Evolutionary conservation across 306 rosid species (phyloP).

Genomic region (Quercus berberidifolia): DNA sequence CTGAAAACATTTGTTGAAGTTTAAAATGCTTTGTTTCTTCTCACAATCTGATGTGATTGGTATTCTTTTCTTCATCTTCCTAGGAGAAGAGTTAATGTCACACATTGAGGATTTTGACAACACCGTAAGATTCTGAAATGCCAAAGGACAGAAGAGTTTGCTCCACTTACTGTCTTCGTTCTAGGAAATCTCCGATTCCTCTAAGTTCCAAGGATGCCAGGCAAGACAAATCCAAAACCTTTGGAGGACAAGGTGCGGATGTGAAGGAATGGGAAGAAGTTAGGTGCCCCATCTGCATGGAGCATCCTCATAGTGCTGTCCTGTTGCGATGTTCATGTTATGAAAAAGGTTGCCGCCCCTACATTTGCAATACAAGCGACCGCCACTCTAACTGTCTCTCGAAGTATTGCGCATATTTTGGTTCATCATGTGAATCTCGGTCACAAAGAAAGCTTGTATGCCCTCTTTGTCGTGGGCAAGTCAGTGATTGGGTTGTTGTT

Average conservation of each 20-base stretch:
- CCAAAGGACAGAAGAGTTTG: slow-evolving; percentile 21
- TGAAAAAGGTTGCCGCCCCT: slow-evolving; percentile 13
- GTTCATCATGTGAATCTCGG: neutral
- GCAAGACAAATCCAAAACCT: neutral
- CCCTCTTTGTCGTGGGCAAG: neutral
- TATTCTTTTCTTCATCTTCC: neutral
- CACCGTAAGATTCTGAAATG: neutral
- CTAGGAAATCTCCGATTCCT: neutral
- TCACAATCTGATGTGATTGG: neutral
- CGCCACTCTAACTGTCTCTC: slow-evolving; percentile 7
- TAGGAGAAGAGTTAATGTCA: neutral
- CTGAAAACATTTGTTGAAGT: neutral
- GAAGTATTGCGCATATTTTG: neutral
- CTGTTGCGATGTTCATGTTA: slow-evolving; percentile 7
- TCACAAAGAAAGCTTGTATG: neutral
- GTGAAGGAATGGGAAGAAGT: slow-evolving; percentile 17
- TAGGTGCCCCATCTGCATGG: slow-evolving; percentile 17
- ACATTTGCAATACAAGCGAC: slow-evolving; percentile 11
- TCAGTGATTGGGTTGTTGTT: neutral
- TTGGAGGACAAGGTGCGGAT: neutral
- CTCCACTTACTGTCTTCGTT: neutral
- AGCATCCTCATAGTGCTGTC: slow-evolving; percentile 21
- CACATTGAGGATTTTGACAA: neutral
- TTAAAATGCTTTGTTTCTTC: neutral
- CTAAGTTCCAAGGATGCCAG: neutral